phyloP scores from a whole-genome alignment of 768 basidiomycete species.

The Leccinum uliginosum region DNA sequence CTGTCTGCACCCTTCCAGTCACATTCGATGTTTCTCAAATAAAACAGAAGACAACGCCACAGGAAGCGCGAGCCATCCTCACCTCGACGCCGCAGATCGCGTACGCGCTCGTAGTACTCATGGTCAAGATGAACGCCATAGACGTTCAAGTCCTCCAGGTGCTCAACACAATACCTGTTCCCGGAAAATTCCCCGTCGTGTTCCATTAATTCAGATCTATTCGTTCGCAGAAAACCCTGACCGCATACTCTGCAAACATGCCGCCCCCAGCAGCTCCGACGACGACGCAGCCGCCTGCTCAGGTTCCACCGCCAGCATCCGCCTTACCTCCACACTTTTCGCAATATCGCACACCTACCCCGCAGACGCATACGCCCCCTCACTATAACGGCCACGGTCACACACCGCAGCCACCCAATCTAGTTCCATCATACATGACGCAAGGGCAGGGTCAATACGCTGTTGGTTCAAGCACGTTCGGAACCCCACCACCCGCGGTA shows the following conservation, averaged over 20 bases:
- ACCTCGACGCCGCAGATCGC: constrained; percentile 73
- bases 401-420: constrained; percentile 24
- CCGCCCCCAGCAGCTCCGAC: constrained; percentile 14
- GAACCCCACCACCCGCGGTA: constrained; percentile 18
- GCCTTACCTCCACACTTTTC: constrained; percentile 45
- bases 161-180: neutral
- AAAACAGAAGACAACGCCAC: constrained; percentile 69
- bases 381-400: constrained; percentile 28
- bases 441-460: constrained; percentile 20
- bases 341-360: constrained; percentile 34
- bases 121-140: constrained; percentile 74
- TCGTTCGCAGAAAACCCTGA: constrained; percentile 52
- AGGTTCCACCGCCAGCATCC: constrained; percentile 29
- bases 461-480: constrained; percentile 13
- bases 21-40: neutral
- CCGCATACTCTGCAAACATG: constrained; percentile 40
- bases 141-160: constrained; percentile 77
- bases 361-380: constrained; percentile 28
- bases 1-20: neutral
- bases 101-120: constrained; percentile 69
- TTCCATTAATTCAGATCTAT: neutral
- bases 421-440: constrained; percentile 12
- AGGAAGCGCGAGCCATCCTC: constrained; percentile 62
- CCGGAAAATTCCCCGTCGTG: too few relatives aligned
- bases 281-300: constrained; percentile 19